Base-by-base conservation (phyloP, 2,329 filamentous ascomycete genomes). In the Pestalotiopsis sp. region DNA sequence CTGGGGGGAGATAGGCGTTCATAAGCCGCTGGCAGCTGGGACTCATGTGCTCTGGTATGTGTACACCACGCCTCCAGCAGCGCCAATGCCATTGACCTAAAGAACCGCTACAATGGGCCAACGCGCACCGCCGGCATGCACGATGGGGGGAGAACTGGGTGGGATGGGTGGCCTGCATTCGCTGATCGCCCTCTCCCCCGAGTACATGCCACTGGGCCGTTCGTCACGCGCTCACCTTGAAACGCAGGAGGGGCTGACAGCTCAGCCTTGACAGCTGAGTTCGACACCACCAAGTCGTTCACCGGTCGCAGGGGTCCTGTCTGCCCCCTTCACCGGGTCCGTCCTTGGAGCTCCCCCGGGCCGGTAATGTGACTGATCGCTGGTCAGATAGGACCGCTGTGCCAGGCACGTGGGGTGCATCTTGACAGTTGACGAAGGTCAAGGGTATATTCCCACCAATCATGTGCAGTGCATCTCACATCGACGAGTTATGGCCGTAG, bases 371-470 rank as follows among this genome's bases (percentile, higher is more conserved):
- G 36, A 27, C 39, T 65, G 38, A 39, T 65, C 23, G 41, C 20
- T 65, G 63, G 41, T 65, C 49, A 65, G 63, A 57, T 58, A 65
- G 63, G 63, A 65, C 63, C 31, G 11, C 31, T 45, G 57, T n/a
- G 27, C 27, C 31, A 61, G 38, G 31, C 59, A 61, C 59, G 59
- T 61, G 59, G 59, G 36, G n/a, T 36, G 59, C 59, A 27, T 36
- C n/a, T 39, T 36, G n/a, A 36, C 59, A 20, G 31, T 61, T 39
- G 36, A 61, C 31, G 59, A 36, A 20, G 12, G 36, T 61, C 59
- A 17, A n/a, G 59, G 59, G 13, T 61, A 36, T 36, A 61, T 17
- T 59, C 59, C 59, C 59, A 61, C 59, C 59, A 61, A 61, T 61
- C 59, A 61, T 38, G 17, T 61, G 27, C 27, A 31, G 27, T 2